phyloP scores from a whole-genome alignment of 1,284 basidiomycete species.

The Malassezia psittaci region DNA sequence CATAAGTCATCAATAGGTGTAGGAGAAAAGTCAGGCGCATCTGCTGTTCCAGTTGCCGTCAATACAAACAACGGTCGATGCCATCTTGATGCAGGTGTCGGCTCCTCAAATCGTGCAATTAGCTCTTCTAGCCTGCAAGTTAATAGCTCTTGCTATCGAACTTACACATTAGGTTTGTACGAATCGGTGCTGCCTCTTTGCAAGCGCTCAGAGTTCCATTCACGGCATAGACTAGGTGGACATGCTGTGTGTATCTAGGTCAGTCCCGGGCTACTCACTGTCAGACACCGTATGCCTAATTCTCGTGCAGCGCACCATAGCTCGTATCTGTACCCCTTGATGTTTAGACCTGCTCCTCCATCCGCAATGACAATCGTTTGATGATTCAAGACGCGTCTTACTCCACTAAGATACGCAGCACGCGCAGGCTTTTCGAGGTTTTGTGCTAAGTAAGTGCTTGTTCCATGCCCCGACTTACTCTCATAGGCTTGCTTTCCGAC shows the following conservation, averaged over 20 bases:
- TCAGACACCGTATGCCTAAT: conserved; percentile 70
- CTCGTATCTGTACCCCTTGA: conserved; percentile 90
- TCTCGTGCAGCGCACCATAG: conserved; percentile 92
- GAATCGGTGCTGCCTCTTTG: conserved; percentile 28
- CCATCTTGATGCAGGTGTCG: conserved; percentile 92
- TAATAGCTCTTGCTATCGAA: conserved; percentile 43
- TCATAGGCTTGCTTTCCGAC: conserved; percentile 60
- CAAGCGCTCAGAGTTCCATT: conserved; percentile 61
- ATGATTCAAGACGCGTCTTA: conserved; percentile 63
- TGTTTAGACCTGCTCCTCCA: conserved; percentile 69
- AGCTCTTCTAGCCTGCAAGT: conserved; percentile 72
- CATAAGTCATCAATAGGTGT: conserved; percentile 67
- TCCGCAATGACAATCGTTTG: conserved; percentile 80
- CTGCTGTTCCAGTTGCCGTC: conserved; percentile 9
- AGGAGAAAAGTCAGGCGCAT: conserved; percentile 30
- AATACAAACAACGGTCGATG: conserved; percentile 82
- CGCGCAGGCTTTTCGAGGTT: conserved; percentile 78
- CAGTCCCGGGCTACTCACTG: conserved; percentile 56
- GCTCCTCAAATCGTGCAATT: conserved; percentile 81
- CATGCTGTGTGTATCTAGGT: conserved; percentile 58
- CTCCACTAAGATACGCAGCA: conserved; percentile 71
- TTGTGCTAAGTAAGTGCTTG: conserved; percentile 55
- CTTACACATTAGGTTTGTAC: conserved; percentile 53
- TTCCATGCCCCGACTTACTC: not conserved
- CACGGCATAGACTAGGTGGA: conserved; percentile 50